phyloP scores from a whole-genome alignment of 495 filamentous ascomycete species.

The Talaromyces stipitatus region DNA sequence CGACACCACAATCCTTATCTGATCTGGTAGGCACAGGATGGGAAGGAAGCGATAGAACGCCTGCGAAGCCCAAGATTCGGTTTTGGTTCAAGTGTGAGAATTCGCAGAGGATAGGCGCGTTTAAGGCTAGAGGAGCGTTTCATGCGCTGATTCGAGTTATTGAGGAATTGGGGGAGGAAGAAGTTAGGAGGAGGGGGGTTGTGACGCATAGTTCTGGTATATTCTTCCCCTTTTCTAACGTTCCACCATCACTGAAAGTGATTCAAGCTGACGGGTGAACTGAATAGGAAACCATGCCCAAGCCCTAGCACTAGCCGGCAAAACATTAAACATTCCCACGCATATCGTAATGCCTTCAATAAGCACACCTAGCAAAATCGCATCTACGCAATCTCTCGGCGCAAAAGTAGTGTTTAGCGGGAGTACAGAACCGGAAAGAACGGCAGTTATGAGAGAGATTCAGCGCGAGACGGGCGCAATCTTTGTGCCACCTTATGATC shows the following conservation, averaged over 20 bases:
- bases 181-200: constrained; percentile 56
- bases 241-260: background rate
- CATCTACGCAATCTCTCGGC: constrained; percentile 67
- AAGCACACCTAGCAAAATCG: constrained; percentile 76
- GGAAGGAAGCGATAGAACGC: constrained; percentile 37
- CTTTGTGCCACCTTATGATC: constrained; percentile 84
- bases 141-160: constrained; percentile 75
- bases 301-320: constrained; percentile 83
- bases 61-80: constrained; percentile 57
- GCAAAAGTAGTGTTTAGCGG: constrained; percentile 79
- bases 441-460: constrained; percentile 62
- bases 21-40: constrained; percentile 48
- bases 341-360: constrained; percentile 89
- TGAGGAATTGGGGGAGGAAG: constrained; percentile 51
- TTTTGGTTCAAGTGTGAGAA: constrained; percentile 98
- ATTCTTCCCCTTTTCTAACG: background rate
- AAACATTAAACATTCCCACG: constrained; percentile 53
- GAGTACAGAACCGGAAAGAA: constrained; percentile 70
- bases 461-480: constrained; percentile 62
- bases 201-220: constrained; percentile 87
- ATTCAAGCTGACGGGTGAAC: background rate
- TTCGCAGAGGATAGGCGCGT: constrained; percentile 82
- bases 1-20: constrained; percentile 52
- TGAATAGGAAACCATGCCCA: constrained; percentile 87
- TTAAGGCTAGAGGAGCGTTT: constrained; percentile 87